Base-by-base conservation (phyloP, 768 basidiomycete genomes). In the Calocybe cyanea region DNA sequence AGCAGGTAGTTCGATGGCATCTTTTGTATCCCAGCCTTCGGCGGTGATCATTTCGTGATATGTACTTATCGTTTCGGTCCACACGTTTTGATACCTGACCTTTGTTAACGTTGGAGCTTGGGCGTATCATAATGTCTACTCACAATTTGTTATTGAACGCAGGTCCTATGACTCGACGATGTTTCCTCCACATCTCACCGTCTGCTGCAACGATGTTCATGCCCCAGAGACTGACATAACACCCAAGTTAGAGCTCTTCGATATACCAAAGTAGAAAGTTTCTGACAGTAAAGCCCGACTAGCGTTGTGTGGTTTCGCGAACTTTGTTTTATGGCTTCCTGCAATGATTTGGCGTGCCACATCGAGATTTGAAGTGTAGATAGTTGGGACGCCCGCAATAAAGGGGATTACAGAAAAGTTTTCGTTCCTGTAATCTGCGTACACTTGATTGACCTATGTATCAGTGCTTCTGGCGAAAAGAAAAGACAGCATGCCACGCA, bases 341-440 rank as follows among this genome's bases (percentile, higher is more conserved):
- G 55, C 54, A 2, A 60, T 56, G 13, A 75, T 58, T 56, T 76
- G 76, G 6, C 70, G 64, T 18, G 63, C 66, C 4, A 76, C 67
- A 20, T 76, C 72, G n/a, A 77, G 46, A 50, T 73, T 76, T 14
- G 69, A 63, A 0, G 72, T 72, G 49, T 68, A 72, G 15, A 76
- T 52, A 1, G 55, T 53, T 1, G 71, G 59, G 1, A 41, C 43
- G 0, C 73, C 73, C 0, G 53, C 28, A 0, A 76, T 15, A 40
- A 67, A 69, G 0, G 72, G 63, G 0, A 72, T 62, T 5, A 74
- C 45, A 1, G 71, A 69, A n/a, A 74, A 54, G 18, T 50, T 70
- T 37, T 76, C 72, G 6, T 46, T 49, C 32, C 62, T 59, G 46
- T 72, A 71, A 3, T 68, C 68, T 70, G 34, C 19, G 13, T 35